These are phyloP conservation scores for Eucalyptus curtisii DNA, from an alignment of 345 rosid genomes.

Conservation along the genomic window DNA sequence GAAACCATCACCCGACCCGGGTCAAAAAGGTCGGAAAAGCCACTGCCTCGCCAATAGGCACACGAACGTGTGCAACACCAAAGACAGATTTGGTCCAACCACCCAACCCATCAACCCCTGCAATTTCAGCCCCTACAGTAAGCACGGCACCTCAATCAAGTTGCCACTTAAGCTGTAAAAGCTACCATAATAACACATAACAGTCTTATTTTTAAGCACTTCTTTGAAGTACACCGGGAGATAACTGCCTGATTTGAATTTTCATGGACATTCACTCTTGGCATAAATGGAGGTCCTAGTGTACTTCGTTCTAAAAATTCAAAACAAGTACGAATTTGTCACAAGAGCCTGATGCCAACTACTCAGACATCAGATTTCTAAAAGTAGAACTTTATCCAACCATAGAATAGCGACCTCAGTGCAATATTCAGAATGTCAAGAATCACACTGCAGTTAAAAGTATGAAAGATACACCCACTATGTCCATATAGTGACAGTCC, in stretches of 20 bases:
- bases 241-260: neutral
- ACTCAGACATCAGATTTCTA: neutral
- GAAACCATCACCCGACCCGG: neutral
- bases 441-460: neutral
- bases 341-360: neutral
- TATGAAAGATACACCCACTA: neutral
- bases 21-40: neutral
- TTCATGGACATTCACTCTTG: neutral
- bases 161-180: neutral
- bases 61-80: neutral
- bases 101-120: neutral
- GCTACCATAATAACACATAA: neutral
- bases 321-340: neutral
- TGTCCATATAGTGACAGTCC: neutral
- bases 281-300: neutral
- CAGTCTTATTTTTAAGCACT: neutral
- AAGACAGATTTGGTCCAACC: neutral
- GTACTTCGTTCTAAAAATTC: neutral
- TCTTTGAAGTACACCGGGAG: neutral
- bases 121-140: neutral
- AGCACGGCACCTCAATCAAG: neutral
- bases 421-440: neutral
- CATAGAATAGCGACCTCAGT: neutral
- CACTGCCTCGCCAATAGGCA: neutral
- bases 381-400: neutral